Evolutionary conservation across 1,284 basidiomycete species (phyloP).

Genomic region (Porogramme epimiltina): DNA sequence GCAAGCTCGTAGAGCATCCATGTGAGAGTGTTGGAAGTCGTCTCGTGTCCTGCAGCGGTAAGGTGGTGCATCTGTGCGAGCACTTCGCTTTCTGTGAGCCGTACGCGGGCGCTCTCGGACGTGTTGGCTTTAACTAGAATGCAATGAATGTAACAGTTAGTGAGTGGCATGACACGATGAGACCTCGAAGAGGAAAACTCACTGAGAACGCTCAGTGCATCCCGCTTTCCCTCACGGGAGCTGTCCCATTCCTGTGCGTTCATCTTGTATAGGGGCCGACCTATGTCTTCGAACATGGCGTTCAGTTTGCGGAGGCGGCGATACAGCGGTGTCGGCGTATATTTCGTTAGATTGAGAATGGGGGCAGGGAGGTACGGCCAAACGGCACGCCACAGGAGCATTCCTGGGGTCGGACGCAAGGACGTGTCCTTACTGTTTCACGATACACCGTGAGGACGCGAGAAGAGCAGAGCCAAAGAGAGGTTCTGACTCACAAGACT

Average conservation of each 20-base stretch:
- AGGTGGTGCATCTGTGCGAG: conserved; percentile 52
- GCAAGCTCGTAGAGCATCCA: conserved; percentile 35
- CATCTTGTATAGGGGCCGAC: neutral
- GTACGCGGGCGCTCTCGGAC: conserved; percentile 42
- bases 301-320: conserved; percentile 26
- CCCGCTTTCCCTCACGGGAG: conserved; percentile 18
- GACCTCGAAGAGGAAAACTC: no score
- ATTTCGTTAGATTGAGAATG: conserved; percentile 25
- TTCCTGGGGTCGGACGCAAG: conserved; percentile 23
- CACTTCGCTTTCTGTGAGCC: conserved; percentile 48
- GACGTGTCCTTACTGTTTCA: conserved; percentile 10
- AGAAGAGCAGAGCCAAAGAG: neutral
- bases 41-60: conserved; percentile 30
- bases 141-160: no score
- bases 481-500: conserved; percentile 38
- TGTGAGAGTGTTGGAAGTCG: conserved; percentile 22
- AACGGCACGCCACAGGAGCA: conserved; percentile 23
- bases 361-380: conserved; percentile 30
- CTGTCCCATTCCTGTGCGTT: neutral
- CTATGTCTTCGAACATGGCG: conserved; percentile 15
- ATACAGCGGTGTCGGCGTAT: conserved; percentile 29
- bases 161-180: neutral
- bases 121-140: conserved; percentile 53
- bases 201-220: conserved; percentile 46
- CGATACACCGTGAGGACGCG: neutral